phyloP scores from a whole-genome alignment of 768 basidiomycete genomes.

The Stropharia rugosoannulata region DNA sequence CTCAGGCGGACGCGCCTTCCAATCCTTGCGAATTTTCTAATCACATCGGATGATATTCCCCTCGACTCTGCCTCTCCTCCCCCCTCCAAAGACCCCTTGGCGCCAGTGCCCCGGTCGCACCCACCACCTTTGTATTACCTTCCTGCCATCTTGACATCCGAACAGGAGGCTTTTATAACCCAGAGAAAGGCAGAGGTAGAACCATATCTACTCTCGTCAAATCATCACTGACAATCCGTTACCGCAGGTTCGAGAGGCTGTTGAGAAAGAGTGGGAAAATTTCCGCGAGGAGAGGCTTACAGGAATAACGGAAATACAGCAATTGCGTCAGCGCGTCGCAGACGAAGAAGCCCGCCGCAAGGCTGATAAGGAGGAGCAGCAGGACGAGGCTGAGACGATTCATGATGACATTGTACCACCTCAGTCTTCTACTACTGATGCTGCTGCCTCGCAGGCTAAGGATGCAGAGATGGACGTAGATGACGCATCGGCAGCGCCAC shows the following conservation, averaged over 20 bases:
- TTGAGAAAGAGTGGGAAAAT: constrained; percentile 65
- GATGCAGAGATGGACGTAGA: constrained; percentile 40
- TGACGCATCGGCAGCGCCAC: constrained; percentile 25
- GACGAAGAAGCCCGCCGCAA: constrained; percentile 62
- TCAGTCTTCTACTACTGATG: constrained; percentile 8
- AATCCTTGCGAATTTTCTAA: constrained; percentile 69
- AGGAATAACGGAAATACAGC: constrained; percentile 61
- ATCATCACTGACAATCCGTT: neutral
- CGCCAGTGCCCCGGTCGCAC: constrained; percentile 57
- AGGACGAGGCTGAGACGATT: constrained; percentile 39
- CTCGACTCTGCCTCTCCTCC: constrained; percentile 34
- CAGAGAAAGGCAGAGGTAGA: constrained; percentile 62
- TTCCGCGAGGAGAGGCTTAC: constrained; percentile 61
- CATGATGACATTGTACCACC: constrained; percentile 11
- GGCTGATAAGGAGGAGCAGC: constrained; percentile 27
- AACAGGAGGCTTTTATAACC: constrained; percentile 67
- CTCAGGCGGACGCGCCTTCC: constrained; percentile 72
- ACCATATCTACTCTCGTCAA: neutral
- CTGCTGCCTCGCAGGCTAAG: constrained; percentile 5
- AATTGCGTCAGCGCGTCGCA: constrained; percentile 61
- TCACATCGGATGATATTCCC: constrained; percentile 68
- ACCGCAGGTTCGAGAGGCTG: constrained; percentile 55
- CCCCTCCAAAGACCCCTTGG: constrained; percentile 35
- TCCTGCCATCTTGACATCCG: constrained; percentile 63
- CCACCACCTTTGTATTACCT: constrained; percentile 80